Evolutionary conservation across 2,329 filamentous ascomycete genomes (phyloP), one percentile per base, ranked within the genome.

Genomic region (Phaeoacremonium minimum): DNA sequence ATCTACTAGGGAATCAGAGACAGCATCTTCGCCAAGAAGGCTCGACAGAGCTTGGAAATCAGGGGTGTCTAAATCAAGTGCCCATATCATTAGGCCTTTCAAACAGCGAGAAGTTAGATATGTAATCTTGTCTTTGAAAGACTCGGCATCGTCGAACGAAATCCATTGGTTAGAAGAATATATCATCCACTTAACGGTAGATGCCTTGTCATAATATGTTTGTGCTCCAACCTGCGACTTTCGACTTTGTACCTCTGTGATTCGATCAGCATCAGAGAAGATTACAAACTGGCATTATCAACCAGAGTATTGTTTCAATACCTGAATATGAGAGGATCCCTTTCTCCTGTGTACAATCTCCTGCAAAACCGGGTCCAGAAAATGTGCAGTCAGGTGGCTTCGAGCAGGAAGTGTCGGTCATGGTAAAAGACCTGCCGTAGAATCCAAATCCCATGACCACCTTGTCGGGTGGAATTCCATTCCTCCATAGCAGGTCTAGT

Each of bases 121-220:
- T 5, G 40, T 40, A 9, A 38, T 37, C 32, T 56, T 56, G 30
- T 46, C 40, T 6, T 11, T n/a, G 16, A 45, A 53, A 8, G 48
- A 44, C 18, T 51, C 17, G 7, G 36, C 40, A 29, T 55, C 47
- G 38, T 68, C 62, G 36, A 57, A 67, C 2, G 52, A 55, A 11
- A 66, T 51, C 61, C 61, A 67, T 40, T 67, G 60, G 16, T 58
- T 35, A 4, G 35, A 35, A 13, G 54, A 48, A 35, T 45, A 66
- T 4, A 47, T 32, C 11, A 63, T 44, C 34, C 58, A 52, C 42
- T 61, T 63, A 30, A 60, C 50, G 5, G 49, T 52, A 15, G 55
- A 54, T 6, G 50, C 41, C 9, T 46, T 45, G 30, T 53, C 38
- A 18, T 37, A 52, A 28, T 26, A 48, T 5, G 53, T 54, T 18